Percentiles rank a stretch among this genome's conserved stretches.
These are phyloP conservation scores for Exophiala phaeomuriformis DNA, from an alignment of 2,329 filamentous ascomycete species.

Conservation along the genomic window DNA sequence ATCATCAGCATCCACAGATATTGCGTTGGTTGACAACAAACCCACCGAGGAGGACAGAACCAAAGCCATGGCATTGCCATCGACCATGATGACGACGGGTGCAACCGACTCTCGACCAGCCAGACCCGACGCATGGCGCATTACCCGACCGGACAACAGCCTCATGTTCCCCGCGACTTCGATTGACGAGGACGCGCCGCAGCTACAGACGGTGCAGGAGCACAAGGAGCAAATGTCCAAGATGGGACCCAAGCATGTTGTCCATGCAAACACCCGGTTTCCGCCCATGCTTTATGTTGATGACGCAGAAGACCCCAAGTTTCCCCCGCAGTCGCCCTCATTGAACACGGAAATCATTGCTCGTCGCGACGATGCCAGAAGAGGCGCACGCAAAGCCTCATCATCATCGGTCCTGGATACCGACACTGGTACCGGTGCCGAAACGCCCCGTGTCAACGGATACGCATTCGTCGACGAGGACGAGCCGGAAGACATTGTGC, in stretches of 20 bases:
- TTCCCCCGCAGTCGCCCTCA: slow-evolving; percentile 68
- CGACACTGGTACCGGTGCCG: slow-evolving; percentile 47
- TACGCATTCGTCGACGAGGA: slow-evolving; percentile 90
- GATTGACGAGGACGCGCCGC: slow-evolving; percentile 42
- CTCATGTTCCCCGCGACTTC: slow-evolving; percentile 67
- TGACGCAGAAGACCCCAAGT: slow-evolving; percentile 30
- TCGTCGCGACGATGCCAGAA: slow-evolving; percentile 67
- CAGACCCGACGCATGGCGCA: slow-evolving; percentile 66
- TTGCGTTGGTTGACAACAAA: not conserved
- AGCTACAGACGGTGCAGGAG: slow-evolving; percentile 55
- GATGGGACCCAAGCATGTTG: slow-evolving; percentile 67
- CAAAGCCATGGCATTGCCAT: slow-evolving; percentile 50
- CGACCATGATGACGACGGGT: slow-evolving; percentile 46
- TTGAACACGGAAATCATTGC: slow-evolving; percentile 54
- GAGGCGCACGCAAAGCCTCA: no score
- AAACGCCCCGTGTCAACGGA: slow-evolving; percentile 86
- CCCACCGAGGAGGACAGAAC: slow-evolving; percentile 35
- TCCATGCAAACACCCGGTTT: slow-evolving; percentile 77
- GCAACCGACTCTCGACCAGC: slow-evolving; percentile 65
- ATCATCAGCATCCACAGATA: not conserved
- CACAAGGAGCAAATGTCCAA: slow-evolving; percentile 62
- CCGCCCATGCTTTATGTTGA: slow-evolving; percentile 39
- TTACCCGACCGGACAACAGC: slow-evolving; percentile 62
- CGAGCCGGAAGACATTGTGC: slow-evolving; percentile 35
- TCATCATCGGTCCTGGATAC: not conserved